These are phyloP conservation scores for Sistotremastrum suecicum DNA, from an alignment of 768 basidiomycete genomes.

Conservation along the genomic window DNA sequence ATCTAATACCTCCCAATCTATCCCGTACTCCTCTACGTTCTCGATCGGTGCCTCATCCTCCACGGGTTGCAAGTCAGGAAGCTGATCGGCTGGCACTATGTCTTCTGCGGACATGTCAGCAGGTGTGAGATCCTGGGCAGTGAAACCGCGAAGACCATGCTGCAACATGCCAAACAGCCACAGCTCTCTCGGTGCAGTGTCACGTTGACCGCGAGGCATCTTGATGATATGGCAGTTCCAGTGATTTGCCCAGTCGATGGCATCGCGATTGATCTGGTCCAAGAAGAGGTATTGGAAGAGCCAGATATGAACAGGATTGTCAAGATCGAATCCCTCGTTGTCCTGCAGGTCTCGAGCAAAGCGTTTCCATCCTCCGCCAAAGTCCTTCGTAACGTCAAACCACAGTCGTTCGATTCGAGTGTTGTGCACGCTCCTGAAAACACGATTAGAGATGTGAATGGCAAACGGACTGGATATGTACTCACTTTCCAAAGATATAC, in stretches of 20 bases:
- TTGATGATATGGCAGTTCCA: constrained; percentile 24
- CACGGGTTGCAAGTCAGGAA: background rate
- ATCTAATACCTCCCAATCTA: constrained; percentile 11
- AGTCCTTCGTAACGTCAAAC: constrained; percentile 21
- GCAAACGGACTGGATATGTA: background rate
- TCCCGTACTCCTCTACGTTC: constrained; percentile 7
- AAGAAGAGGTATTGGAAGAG: constrained; percentile 26
- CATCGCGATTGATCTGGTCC: constrained; percentile 16
- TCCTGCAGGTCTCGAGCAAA: constrained; percentile 35
- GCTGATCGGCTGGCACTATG: background rate
- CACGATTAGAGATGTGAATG: background rate
- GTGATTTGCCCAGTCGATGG: constrained; percentile 15
- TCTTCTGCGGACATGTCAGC: no score
- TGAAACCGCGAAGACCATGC: constrained; percentile 16
- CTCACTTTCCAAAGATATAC: constrained; percentile 7
- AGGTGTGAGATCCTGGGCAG: no score
- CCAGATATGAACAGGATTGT: constrained; percentile 22
- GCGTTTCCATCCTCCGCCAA: constrained; percentile 26
- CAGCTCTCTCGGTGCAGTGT: constrained; percentile 16
- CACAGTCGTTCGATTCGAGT: constrained; percentile 26
- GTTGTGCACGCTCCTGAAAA: constrained; percentile 24
- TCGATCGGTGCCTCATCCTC: background rate
- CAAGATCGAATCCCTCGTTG: constrained; percentile 14
- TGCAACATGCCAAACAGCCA: constrained; percentile 19
- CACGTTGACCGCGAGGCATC: constrained; percentile 6